These are phyloP conservation scores for Chimonanthus salicifolius DNA, from an alignment of 164 flowering plant species.

Conservation along the genomic window DNA sequence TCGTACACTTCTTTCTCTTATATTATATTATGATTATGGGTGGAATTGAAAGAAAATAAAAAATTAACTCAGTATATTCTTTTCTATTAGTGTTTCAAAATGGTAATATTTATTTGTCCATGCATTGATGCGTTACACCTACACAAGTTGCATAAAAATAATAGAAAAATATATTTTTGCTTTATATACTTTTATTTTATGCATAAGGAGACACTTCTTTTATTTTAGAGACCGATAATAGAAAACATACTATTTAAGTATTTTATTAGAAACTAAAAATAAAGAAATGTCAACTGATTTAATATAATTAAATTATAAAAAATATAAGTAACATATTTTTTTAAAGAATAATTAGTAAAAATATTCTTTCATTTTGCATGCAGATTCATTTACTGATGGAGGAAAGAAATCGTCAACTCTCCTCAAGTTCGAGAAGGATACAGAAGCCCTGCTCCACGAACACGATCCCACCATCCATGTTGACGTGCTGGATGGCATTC, in stretches of 20 bases:
- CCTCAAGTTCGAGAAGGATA: slow-evolving; percentile 24
- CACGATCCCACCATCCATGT: slow-evolving; percentile 31
- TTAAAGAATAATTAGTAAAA: neutral
- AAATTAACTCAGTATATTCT: too few relatives aligned
- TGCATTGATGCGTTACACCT: too few relatives aligned
- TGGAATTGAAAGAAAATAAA: too few relatives aligned
- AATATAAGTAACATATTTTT: neutral
- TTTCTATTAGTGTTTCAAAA: too few relatives aligned
- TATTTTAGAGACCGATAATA: too few relatives aligned
- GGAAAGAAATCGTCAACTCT: slow-evolving; percentile 18
- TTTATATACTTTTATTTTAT: neutral
- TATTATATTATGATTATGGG: too few relatives aligned
- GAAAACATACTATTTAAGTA: too few relatives aligned
- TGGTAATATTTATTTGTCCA: too few relatives aligned
- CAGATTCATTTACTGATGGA: slow-evolving; percentile 22
- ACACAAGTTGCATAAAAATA: too few relatives aligned
- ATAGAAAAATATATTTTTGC: too few relatives aligned
- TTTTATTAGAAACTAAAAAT: neutral
- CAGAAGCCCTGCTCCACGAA: slow-evolving; percentile 29
- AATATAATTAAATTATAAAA: neutral
- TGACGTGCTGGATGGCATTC: slow-evolving; percentile 58
- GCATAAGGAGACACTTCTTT: too few relatives aligned
- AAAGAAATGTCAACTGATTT: neutral
- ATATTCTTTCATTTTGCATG: neutral
- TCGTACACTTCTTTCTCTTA: too few relatives aligned